phyloP scores from a whole-genome alignment of 768 basidiomycete species.

The Lentinula sp. region DNA sequence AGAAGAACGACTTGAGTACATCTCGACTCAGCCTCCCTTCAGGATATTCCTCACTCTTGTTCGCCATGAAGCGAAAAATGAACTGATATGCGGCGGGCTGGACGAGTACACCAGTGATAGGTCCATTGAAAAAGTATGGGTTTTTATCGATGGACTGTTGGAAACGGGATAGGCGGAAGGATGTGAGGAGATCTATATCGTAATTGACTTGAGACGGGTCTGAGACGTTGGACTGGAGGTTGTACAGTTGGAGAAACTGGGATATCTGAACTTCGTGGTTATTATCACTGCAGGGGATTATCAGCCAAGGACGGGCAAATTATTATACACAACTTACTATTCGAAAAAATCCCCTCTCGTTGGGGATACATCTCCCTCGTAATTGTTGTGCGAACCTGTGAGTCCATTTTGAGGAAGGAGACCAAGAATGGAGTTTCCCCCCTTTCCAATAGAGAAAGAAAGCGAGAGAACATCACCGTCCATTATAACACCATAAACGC shows the following conservation, averaged over 20 bases:
- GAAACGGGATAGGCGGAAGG: neutral
- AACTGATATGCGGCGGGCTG: neutral
- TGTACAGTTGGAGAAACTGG: neutral
- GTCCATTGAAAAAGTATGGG: slow-evolving; percentile 1
- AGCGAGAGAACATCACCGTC: neutral
- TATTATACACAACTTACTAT: neutral
- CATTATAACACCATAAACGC: neutral
- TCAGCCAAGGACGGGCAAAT: neutral
- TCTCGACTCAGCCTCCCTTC: neutral
- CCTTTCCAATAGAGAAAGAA: neutral
- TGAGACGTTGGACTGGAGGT: neutral
- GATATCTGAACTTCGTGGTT: neutral
- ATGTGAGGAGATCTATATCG: neutral
- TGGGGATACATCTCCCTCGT: neutral
- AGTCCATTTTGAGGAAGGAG: neutral
- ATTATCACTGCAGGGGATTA: neutral
- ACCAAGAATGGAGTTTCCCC: neutral
- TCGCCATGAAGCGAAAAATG: slow-evolving; percentile 1
- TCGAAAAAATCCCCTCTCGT: neutral
- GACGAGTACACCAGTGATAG: neutral
- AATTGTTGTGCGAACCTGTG: slow-evolving; percentile 11
- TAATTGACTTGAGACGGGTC: neutral
- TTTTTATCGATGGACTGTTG: slow-evolving; percentile 1
- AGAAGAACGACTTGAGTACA: slow-evolving; percentile 5
- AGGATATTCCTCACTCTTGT: slow-evolving; percentile 1